Conservation (phyloP, 2,329 filamentous ascomycete genomes). For the Pseudogymnoascus sp. region DNA sequence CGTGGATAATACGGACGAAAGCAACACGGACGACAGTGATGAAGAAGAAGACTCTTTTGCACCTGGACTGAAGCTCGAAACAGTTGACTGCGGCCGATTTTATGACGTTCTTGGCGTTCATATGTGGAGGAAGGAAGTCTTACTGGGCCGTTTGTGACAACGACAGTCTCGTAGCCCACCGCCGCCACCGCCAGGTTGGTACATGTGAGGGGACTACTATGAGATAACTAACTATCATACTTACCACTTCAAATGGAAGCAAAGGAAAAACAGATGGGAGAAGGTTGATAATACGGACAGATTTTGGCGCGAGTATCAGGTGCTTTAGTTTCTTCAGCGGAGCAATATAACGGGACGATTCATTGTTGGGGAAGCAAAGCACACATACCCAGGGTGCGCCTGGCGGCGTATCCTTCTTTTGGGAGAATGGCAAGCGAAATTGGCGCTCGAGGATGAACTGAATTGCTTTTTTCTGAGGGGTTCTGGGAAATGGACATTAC, state of each 20-base stretch:
- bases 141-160: conserved; percentile 36
- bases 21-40: conserved; percentile 27
- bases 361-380: not conserved
- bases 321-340: not conserved
- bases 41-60: conserved; percentile 27
- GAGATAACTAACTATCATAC: not conserved
- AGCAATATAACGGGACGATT: not conserved
- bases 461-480: not conserved
- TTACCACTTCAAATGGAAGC: not conserved
- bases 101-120: conserved; percentile 41
- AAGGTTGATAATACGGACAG: not conserved
- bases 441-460: not conserved
- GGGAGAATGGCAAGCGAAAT: conserved; percentile 5
- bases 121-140: conserved; percentile 53
- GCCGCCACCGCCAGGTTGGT: not conserved
- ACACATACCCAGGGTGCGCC: not conserved
- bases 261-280: not conserved
- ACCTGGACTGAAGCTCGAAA: conserved; percentile 30
- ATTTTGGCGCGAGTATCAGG: not conserved
- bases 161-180: not conserved
- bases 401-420: not conserved
- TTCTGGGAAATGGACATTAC: not conserved
- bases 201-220: not conserved
- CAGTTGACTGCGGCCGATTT: conserved; percentile 35
- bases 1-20: conserved; percentile 21